phyloP scores from a whole-genome alignment of 2,329 filamentous ascomycete species.

The Exophiala oligosperma region DNA sequence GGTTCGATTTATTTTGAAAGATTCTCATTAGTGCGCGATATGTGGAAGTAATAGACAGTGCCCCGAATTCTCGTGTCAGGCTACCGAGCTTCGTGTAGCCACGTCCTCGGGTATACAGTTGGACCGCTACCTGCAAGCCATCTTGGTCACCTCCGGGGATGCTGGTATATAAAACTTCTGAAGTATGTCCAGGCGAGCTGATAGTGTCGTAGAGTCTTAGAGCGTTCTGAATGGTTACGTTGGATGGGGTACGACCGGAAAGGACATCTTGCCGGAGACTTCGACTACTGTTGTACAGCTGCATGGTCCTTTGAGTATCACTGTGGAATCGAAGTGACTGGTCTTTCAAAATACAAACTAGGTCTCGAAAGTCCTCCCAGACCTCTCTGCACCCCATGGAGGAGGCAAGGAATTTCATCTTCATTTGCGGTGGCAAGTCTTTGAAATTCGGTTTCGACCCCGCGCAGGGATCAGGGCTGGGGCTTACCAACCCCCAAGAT shows the following conservation, averaged over 20 bases:
- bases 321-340: not conserved
- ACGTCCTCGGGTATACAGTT: constrained; percentile 1
- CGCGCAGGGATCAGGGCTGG: not conserved
- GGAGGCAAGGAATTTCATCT: constrained; percentile 2
- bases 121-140: constrained; percentile 1
- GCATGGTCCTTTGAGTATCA: constrained; percentile 1
- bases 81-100: constrained; percentile 1
- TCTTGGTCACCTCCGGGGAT: not conserved
- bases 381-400: constrained; percentile 1
- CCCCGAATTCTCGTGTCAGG: not conserved
- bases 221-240: not conserved
- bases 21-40: not conserved
- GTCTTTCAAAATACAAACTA: constrained; percentile 1
- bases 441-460: not conserved
- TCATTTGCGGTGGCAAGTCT: not conserved
- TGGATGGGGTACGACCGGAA: not conserved
- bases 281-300: constrained; percentile 1
- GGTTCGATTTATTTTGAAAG: not conserved
- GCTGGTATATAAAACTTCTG: not conserved
- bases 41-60: not conserved
- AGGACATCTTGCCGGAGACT: constrained; percentile 1
- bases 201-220: constrained; percentile 2
- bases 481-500: not conserved
- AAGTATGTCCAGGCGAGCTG: not conserved
- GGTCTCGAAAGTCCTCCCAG: constrained; percentile 3